These are phyloP conservation scores for Xylariales sp. DNA, from an alignment of 2,329 filamentous ascomycete genomes.

Conservation along the genomic window DNA sequence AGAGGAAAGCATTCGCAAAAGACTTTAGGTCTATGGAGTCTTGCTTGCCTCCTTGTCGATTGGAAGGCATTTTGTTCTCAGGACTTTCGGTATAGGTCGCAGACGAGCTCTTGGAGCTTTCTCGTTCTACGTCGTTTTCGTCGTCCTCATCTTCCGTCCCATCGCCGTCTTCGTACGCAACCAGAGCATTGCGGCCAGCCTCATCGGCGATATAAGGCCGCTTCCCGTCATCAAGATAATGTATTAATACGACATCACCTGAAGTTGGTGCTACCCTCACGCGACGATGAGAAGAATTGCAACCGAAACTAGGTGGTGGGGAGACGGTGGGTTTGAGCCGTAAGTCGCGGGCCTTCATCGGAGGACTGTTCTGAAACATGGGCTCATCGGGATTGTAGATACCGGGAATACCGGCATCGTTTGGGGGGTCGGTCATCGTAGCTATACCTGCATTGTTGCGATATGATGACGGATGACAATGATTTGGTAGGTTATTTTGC, in stretches of 20 bases:
- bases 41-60: conserved; percentile 12
- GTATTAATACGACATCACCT: conserved; percentile 65
- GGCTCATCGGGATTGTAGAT: conserved; percentile 46
- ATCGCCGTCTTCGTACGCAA: conserved; percentile 20
- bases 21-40: conserved; percentile 10
- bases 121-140: conserved; percentile 19
- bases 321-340: conserved; percentile 42
- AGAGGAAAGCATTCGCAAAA: conserved; percentile 5
- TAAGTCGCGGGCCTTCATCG: conserved; percentile 33
- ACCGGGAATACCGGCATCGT: no score
- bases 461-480: no score
- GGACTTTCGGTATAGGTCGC: conserved; percentile 13
- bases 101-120: conserved; percentile 7
- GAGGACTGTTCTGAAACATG: conserved; percentile 33
- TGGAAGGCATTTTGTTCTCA: conserved; percentile 26
- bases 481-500: no score
- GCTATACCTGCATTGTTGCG: no score
- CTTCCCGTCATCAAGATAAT: conserved; percentile 58
- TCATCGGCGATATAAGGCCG: conserved; percentile 58
- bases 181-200: conserved; percentile 51
- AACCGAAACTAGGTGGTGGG: conserved; percentile 30
- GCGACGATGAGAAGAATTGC: conserved; percentile 47
- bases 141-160: conserved; percentile 38
- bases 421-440: no score
- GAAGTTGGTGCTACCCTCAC: conserved; percentile 52